Evolutionary conservation across 1,284 basidiomycete genomes (phyloP), one percentile per base, ranked within the genome.

Genomic region (Thecaphora thlaspeos): DNA sequence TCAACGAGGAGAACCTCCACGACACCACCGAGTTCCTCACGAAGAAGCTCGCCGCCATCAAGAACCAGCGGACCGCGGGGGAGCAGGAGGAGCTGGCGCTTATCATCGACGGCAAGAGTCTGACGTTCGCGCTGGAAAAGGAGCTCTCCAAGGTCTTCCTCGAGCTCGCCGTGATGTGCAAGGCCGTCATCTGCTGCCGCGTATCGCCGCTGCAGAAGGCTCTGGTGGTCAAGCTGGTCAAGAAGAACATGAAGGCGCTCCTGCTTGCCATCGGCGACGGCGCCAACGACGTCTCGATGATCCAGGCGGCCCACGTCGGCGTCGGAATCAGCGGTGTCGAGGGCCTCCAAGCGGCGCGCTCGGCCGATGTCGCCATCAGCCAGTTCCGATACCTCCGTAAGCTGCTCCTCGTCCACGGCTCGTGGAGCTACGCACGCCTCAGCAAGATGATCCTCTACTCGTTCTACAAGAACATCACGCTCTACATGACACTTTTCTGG

Each of bases 401-500:
- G 80, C 80, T 99, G 37, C 80, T 99, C 15, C 86, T 99, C 14
- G 95, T 98, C 2, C 95, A 99, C 77, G 95, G 95, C 4, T 88
- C 92, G 3, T 99, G 95, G 95, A 95, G 91, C 79, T 98, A 99
- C 79, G 88, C 91, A 58, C 84, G 95, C 21, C 78, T 98, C 59
- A 93, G 91, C 26, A 98, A 96, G 78, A 84, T 98, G 61, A 92
- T 99, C 74, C 82, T 99, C 17, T 72, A 76, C 63, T 75, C 49
- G 21, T 80, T 80, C 68, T 80, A 80, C 76, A 80, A 80, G 81
- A 98, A 98, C 79, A 96, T 97, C 61, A 89, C 89, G 39, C 83
- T 98, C 19, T 97, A 97, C 79, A 90, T 97, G 88, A 96, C 92
- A 39, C 88, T 93, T 61, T 96, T 96, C 79, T 96, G 92, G 94